phyloP scores from a whole-genome alignment of 495 filamentous ascomycete genomes.

The Clohesyomyces aquaticus region DNA sequence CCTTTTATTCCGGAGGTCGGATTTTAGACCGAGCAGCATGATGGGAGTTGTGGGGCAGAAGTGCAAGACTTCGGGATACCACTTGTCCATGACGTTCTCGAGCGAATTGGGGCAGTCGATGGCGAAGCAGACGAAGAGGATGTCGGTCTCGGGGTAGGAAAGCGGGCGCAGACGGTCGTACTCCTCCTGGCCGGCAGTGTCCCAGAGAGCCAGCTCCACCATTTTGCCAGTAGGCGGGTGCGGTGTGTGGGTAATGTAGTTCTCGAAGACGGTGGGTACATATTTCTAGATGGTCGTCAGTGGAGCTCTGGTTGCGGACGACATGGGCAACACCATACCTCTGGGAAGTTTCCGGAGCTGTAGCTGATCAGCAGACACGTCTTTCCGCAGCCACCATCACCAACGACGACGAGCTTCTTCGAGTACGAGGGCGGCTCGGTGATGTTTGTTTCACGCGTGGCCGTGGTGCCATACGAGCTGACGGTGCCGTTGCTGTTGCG shows the following conservation, averaged over 20 bases:
- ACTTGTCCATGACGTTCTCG: slow-evolving; percentile 99
- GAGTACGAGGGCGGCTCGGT: slow-evolving; percentile 89
- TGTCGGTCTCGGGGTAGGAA: slow-evolving; percentile 96
- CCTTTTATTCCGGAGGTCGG: slow-evolving; percentile 90
- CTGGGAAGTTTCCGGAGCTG: slow-evolving; percentile 96
- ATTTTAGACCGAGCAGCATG: slow-evolving; percentile 93
- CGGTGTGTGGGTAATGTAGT: slow-evolving; percentile 95
- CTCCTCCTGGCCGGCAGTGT: slow-evolving; percentile 98
- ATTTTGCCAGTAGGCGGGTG: slow-evolving; percentile 87
- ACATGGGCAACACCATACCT: slow-evolving; percentile 61
- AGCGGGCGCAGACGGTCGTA: slow-evolving; percentile 94
- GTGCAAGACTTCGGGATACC: slow-evolving; percentile 98
- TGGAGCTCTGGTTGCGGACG: background rate
- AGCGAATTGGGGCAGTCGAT: slow-evolving; percentile 98
- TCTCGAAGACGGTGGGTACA: slow-evolving; percentile 97
- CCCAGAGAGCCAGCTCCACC: slow-evolving; percentile 95
- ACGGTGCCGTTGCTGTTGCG: slow-evolving; percentile 78
- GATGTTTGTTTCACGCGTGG: slow-evolving; percentile 78
- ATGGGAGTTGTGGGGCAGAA: slow-evolving; percentile 98
- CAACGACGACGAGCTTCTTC: slow-evolving; percentile 98
- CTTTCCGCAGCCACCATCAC: slow-evolving; percentile 97
- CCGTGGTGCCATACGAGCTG: slow-evolving; percentile 72
- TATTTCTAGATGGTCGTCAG: slow-evolving; percentile 77
- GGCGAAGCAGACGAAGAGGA: slow-evolving; percentile 98
- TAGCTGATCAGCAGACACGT: slow-evolving; percentile 98